Conservation (phyloP, 2,329 filamentous ascomycete genomes). For the Orbilia brochopaga region DNA sequence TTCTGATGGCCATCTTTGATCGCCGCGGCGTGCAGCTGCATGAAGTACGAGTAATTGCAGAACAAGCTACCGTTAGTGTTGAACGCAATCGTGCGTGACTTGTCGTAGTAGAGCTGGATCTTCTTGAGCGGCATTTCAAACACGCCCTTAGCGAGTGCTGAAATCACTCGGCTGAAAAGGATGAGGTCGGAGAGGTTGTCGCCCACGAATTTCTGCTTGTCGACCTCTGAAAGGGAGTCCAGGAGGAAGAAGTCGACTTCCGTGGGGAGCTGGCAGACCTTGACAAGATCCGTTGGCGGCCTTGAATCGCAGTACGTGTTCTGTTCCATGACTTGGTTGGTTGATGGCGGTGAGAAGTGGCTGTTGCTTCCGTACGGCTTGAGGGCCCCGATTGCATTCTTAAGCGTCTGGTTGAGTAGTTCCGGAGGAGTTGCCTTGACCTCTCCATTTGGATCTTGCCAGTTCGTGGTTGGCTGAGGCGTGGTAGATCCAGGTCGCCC, state of each 20-base stretch:
- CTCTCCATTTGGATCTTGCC: constrained; percentile 54
- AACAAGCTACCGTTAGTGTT: constrained; percentile 87
- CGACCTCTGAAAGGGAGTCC: constrained; percentile 52
- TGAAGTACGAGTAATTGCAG: constrained; percentile 71
- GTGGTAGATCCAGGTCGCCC: constrained; percentile 20
- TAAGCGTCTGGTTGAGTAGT: constrained; percentile 71
- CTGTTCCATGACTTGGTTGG: constrained; percentile 78
- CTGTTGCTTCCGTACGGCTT: constrained; percentile 75
- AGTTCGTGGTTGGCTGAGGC: constrained; percentile 34
- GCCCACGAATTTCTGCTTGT: constrained; percentile 66
- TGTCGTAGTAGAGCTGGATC: constrained; percentile 87
- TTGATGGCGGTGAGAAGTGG: constrained; percentile 75
- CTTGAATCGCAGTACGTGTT: constrained; percentile 78
- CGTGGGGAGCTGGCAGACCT: constrained; percentile 35
- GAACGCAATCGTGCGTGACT: constrained; percentile 85
- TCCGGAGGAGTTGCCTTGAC: constrained; percentile 63
- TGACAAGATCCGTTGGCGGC: constrained; percentile 32
- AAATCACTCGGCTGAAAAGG: constrained; percentile 71
- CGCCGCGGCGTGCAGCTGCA: constrained; percentile 26
- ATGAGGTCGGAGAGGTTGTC: constrained; percentile 69
- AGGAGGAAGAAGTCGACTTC: constrained; percentile 44
- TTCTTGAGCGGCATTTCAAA: constrained; percentile 73
- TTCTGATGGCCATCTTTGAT: constrained; percentile 57
- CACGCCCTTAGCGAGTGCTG: constrained; percentile 69
- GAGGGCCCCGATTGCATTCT: constrained; percentile 78